These are phyloP conservation scores for Chamaecrista fasciculata DNA, from an alignment of 306 rosid genomes.

Conservation along the genomic window DNA sequence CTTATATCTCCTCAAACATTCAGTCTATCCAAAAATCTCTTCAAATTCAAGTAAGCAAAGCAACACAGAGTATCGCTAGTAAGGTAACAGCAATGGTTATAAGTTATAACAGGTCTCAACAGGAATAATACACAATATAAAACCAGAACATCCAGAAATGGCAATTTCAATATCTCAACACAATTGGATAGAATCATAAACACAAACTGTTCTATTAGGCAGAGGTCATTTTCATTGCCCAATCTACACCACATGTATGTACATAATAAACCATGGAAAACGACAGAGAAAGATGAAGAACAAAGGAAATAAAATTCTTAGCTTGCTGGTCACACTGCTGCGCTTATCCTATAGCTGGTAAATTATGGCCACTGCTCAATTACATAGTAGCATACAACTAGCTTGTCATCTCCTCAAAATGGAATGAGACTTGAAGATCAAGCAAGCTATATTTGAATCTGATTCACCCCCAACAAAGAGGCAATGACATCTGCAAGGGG, in stretches of 20 bases:
- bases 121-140: not conserved
- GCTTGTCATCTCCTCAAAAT: slow-evolving; percentile 16
- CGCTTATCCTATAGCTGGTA: slow-evolving; percentile 7
- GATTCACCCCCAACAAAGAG: slow-evolving; percentile 21
- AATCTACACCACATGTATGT: slow-evolving; percentile 37
- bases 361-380: not conserved
- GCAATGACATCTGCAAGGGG: slow-evolving; percentile 37
- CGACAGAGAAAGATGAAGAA: slow-evolving; percentile 17
- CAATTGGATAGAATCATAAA: slow-evolving; percentile 35
- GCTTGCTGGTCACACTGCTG: slow-evolving; percentile 14
- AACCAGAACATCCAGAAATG: slow-evolving; percentile 28
- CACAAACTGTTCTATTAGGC: slow-evolving; percentile 24
- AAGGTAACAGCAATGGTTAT: not conserved
- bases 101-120: not conserved
- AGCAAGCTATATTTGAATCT: slow-evolving; percentile 24
- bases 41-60: not conserved
- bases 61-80: not conserved
- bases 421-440: not conserved
- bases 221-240: slow-evolving; percentile 28
- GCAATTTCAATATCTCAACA: slow-evolving; percentile 32
- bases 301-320: slow-evolving; percentile 19
- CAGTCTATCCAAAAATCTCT: not conserved
- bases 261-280: slow-evolving; percentile 21
- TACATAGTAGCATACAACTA: not conserved
- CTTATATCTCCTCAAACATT: not conserved